Base-by-base conservation (phyloP, 2,329 filamentous ascomycete genomes). In the Xylogone sp. region DNA sequence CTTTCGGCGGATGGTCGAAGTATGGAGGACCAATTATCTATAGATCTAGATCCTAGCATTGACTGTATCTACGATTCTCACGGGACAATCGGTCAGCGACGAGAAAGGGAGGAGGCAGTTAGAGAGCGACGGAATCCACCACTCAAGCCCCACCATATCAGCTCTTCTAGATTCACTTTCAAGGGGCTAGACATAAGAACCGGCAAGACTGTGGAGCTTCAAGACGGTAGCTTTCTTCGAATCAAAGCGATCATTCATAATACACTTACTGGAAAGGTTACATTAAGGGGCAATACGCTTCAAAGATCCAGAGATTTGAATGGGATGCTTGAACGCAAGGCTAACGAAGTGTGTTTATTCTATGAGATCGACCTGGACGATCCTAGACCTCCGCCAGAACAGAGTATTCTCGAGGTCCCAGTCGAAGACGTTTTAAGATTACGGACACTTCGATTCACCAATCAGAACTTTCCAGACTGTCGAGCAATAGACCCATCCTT, bases 381-480 rank as follows among this genome's bases (percentile, higher is more conserved):
- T 31, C 52, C 55, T 0, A 54, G 68, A 2, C 29, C 56, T 0
- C 48, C 61, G 0, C 48, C 70, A 1, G 52, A 66, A 0, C 74
- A 79, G 19, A 63, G 69, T 0, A 52, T 72, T 0, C 57, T 77
- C 0, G 75, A 81, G 2, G 61, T 84, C 0, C 43, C 65, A 0
- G 50, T 76, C 0, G 46, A 56, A 0, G 53, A 69, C 0, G 68
- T 84, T 0, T 58, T 70, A 2, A 55, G 65, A 1, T 65, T 72
- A 6, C 68, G 80, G 0, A 62, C 62, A 0, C 65, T 88, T 0
- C 61, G 72, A 0, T 65, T 76, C 2, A 88, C 84, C 0, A 90
- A 88, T 52, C 63, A 72, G 0, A 58, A 65, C 0, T 82, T 74
- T 43, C 76, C 77, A 0, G 51, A 62, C 0, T 68, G 70, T 45